Percentiles rank a stretch among this genome's conserved stretches.
These are phyloP conservation scores for Pichia sp. DNA, from an alignment of 1,139 yeast genomes.

Conservation along the genomic window DNA sequence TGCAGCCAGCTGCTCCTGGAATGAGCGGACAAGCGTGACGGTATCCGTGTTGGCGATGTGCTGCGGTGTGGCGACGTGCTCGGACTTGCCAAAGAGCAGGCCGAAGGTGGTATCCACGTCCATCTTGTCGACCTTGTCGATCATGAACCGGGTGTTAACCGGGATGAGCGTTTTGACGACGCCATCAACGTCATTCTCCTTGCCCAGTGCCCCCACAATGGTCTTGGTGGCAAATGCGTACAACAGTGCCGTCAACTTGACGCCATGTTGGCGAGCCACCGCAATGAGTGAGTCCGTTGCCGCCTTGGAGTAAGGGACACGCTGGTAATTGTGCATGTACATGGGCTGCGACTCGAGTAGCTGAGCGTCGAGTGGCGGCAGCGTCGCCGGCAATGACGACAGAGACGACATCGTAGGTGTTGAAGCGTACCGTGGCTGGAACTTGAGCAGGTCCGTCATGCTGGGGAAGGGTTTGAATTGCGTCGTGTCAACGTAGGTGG, in stretches of 20 bases:
- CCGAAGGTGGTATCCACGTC: conserved; percentile 5
- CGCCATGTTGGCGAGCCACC: conserved; percentile 1
- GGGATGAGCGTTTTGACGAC: conserved; percentile 10
- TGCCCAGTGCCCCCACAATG: not conserved
- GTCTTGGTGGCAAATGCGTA: conserved; percentile 5
- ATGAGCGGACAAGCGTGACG: not conserved
- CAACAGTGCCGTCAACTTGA: conserved; percentile 10
- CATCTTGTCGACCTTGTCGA: not conserved
- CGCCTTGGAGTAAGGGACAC: not conserved
- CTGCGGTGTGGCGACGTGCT: not conserved
- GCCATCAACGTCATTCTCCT: not conserved
- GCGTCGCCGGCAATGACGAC: no score
- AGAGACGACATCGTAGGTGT: no score
- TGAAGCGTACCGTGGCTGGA: no score
- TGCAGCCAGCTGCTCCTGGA: conserved; percentile 4
- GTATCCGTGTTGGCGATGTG: not conserved
- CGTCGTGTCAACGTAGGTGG: no score
- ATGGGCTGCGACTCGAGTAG: no score
- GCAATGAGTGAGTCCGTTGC: conserved; percentile 1
- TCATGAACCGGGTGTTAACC: conserved; percentile 7
- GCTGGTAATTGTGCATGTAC: conserved; percentile 2
- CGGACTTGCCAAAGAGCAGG: conserved; percentile 10
- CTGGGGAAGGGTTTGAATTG: no score
- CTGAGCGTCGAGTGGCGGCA: no score
- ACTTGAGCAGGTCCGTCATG: no score